Percentiles rank a stretch among this genome's conserved stretches.
phyloP scores from a whole-genome alignment of 306 rosid species.

The Inga oerstediana region DNA sequence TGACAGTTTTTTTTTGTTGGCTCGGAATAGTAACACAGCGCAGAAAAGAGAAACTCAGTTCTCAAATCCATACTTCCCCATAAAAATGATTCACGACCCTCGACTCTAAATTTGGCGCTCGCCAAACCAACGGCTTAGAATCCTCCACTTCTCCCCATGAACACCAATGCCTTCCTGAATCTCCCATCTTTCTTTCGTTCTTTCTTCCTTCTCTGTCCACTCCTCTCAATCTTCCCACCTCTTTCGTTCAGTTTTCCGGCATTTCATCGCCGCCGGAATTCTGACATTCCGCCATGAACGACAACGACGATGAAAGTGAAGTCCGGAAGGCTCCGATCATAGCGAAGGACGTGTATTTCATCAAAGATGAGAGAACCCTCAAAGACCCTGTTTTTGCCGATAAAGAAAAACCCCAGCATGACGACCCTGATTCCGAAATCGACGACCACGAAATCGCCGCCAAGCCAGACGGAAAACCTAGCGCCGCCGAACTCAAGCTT shows the following conservation, averaged over 20 bases:
- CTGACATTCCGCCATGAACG: conserved; percentile 20
- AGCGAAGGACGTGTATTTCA: conserved; percentile 9
- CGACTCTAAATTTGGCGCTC: conserved; percentile 51
- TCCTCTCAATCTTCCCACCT: background rate
- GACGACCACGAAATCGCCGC: conserved; percentile 27
- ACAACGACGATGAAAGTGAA: conserved; percentile 24
- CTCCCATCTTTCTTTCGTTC: background rate
- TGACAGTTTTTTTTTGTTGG: background rate
- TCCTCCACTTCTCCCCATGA: conserved; percentile 13
- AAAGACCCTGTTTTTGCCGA: background rate
- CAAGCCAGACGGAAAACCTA: background rate
- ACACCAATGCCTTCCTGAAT: conserved; percentile 2
- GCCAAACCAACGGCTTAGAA: conserved; percentile 36
- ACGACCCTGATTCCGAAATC: conserved; percentile 30
- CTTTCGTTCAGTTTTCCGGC: conserved; percentile 32
- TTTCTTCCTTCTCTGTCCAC: background rate
- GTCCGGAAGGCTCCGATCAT: conserved; percentile 20
- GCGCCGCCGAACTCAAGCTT: conserved; percentile 40
- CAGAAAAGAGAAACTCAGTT: background rate
- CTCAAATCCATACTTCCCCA: background rate
- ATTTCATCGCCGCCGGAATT: conserved; percentile 32
- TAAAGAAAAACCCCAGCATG: background rate
- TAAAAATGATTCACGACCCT: background rate
- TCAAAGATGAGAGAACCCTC: conserved; percentile 5
- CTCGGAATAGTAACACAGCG: background rate